Conservation (phyloP, 495 filamentous ascomycete genomes). For the Venustampulla echinocandica region DNA sequence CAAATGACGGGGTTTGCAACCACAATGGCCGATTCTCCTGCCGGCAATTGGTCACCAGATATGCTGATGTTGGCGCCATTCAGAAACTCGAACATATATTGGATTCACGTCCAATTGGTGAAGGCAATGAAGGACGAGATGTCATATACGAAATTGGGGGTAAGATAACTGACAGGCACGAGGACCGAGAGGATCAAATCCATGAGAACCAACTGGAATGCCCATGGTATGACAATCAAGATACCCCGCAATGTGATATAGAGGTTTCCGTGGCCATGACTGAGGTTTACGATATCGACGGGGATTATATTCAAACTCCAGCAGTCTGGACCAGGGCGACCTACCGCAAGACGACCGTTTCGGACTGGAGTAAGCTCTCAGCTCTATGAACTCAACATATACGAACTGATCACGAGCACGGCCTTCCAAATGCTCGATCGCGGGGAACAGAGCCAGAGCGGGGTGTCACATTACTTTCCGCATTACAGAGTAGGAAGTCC, state of each 20-base stretch:
- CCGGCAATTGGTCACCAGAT: slow-evolving; percentile 38
- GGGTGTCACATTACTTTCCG: too few species aligned
- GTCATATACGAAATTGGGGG: slow-evolving; percentile 39
- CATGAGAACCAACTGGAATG: slow-evolving; percentile 36
- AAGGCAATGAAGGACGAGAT: slow-evolving; percentile 40
- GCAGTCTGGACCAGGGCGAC: too few species aligned
- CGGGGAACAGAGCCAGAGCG: too few species aligned
- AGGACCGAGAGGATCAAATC: slow-evolving; percentile 43
- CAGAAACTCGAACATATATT: slow-evolving; percentile 38
- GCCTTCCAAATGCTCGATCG: too few species aligned
- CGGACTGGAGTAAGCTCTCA: too few species aligned
- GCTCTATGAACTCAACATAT: too few species aligned
- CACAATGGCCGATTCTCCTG: slow-evolving; percentile 45
- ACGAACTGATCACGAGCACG: too few species aligned
- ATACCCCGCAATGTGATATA: slow-evolving; percentile 33
- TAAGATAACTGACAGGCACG: slow-evolving; percentile 37
- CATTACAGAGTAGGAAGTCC: too few species aligned
- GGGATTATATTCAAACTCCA: not conserved
- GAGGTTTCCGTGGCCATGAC: slow-evolving; percentile 11
- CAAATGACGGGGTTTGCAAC: slow-evolving; percentile 49
- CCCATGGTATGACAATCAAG: slow-evolving; percentile 39
- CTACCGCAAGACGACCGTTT: too few species aligned
- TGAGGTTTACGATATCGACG: not conserved
- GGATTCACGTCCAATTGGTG: slow-evolving; percentile 44
- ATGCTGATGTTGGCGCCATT: slow-evolving; percentile 42